Percentiles rank a stretch among this genome's conserved stretches.
Evolutionary conservation across 1,284 basidiomycete genomes (phyloP).

Genomic region (Malassezia japonica): DNA sequence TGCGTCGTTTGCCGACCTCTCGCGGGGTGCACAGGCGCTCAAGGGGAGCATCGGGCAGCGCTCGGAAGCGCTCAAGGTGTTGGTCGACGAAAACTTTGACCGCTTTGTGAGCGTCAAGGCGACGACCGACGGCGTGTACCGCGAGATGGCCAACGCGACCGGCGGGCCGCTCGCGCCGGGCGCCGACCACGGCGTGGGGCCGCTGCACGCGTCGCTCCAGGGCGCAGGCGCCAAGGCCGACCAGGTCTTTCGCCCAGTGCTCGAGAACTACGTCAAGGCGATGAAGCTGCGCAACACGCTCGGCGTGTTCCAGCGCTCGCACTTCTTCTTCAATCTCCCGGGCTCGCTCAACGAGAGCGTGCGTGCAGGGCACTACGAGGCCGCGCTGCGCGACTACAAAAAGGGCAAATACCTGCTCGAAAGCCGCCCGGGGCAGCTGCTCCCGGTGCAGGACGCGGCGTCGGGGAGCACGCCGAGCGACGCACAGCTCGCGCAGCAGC

Average conservation of each 20-base stretch:
- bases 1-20: constrained; percentile 83
- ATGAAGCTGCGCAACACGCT: constrained; percentile 84
- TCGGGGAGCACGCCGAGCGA: constrained; percentile 12
- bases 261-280: constrained; percentile 91
- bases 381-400: constrained; percentile 89
- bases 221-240: constrained; percentile 74
- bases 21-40: constrained; percentile 48
- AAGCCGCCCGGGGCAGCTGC: constrained; percentile 70
- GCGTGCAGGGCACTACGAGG: constrained; percentile 67
- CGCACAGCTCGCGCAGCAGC: constrained; percentile 54
- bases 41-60: constrained; percentile 49
- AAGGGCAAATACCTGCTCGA: constrained; percentile 87
- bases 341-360: constrained; percentile 82
- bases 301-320: constrained; percentile 88
- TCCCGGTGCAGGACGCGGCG: constrained; percentile 51
- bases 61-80: constrained; percentile 80
- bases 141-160: constrained; percentile 63
- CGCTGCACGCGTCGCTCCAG: constrained; percentile 58
- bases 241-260: constrained; percentile 87
- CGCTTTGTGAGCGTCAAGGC: constrained; percentile 95
- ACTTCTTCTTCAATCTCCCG: constrained; percentile 97
- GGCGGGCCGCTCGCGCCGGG: constrained; percentile 68
- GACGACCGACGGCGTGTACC: constrained; percentile 80
- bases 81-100: constrained; percentile 98
- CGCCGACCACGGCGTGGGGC: constrained; percentile 72